These are phyloP conservation scores for Carex littledalei DNA, from an alignment of 176 grass and related monocot species.

Conservation along the genomic window DNA sequence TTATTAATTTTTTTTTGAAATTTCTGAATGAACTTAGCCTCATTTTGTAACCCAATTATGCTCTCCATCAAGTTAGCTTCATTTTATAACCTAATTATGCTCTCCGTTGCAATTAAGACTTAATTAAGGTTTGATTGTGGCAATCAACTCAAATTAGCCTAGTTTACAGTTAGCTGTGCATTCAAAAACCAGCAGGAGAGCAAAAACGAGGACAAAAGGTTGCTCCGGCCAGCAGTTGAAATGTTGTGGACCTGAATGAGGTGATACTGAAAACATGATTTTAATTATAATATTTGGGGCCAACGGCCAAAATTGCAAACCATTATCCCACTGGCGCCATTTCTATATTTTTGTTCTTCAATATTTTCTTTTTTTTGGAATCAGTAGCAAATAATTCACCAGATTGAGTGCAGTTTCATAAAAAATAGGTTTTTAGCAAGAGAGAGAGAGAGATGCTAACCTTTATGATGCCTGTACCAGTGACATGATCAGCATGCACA, in stretches of 20 bases:
- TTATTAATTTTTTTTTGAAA: background rate
- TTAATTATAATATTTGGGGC: background rate
- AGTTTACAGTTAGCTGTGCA: background rate
- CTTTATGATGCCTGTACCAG: slow-evolving; percentile 85
- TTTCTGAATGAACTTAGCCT: background rate
- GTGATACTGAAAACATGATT: background rate
- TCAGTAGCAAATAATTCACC: background rate
- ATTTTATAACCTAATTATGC: background rate
- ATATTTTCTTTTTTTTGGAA: no score
- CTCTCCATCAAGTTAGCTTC: background rate
- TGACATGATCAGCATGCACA: slow-evolving; percentile 94
- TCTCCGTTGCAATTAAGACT: background rate
- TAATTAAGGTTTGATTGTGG: background rate
- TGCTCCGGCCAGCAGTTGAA: background rate
- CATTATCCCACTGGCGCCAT: background rate
- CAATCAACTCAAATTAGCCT: background rate
- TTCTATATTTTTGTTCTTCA: background rate
- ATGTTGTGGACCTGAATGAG: background rate
- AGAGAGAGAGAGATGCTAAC: slow-evolving; percentile 22
- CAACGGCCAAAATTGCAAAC: background rate
- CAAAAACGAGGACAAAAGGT: background rate
- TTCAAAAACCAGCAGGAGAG: background rate
- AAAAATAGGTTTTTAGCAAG: background rate
- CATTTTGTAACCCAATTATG: background rate
- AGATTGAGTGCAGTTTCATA: background rate